A percentile compares a stretch with the other conserved stretches of the same genome.
These are phyloP conservation scores for Chlorella sp. DNA, from an alignment of 139 green algal genomes.

Conservation along the genomic window DNA sequence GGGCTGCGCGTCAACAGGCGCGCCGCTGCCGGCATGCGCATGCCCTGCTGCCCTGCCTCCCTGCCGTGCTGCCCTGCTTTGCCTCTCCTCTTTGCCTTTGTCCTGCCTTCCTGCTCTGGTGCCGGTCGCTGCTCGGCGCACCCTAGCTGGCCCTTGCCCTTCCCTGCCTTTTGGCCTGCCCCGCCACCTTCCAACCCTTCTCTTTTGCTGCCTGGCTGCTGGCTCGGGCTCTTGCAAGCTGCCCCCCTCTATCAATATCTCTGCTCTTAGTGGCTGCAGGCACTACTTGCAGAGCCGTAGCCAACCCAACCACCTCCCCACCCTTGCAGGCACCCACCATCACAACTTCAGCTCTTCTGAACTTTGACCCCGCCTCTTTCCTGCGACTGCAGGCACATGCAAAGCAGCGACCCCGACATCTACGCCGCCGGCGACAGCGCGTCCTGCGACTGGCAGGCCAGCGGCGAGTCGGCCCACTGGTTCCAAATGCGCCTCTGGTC, in stretches of 20 bases:
- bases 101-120: background rate
- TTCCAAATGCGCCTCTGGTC: slow-evolving; percentile 89
- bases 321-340: background rate
- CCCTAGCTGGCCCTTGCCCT: no score
- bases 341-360: background rate
- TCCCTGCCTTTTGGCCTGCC: no score
- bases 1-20: slow-evolving; percentile 70
- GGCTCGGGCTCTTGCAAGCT: background rate
- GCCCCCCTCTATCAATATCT: background rate
- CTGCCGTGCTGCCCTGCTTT: background rate
- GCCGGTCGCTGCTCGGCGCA: background rate
- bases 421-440: slow-evolving; percentile 86
- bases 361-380: background rate
- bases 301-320: background rate
- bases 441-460: background rate
- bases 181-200: no score
- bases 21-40: background rate
- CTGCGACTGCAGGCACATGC: slow-evolving; percentile 25
- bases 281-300: background rate
- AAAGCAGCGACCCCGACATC: slow-evolving; percentile 58
- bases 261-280: background rate
- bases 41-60: background rate
- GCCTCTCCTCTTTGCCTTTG: background rate
- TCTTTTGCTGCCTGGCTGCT: background rate
- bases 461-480: slow-evolving; percentile 65